Evolutionary conservation across 495 filamentous ascomycete species (phyloP).

Genomic region (Parathielavia appendiculata): DNA sequence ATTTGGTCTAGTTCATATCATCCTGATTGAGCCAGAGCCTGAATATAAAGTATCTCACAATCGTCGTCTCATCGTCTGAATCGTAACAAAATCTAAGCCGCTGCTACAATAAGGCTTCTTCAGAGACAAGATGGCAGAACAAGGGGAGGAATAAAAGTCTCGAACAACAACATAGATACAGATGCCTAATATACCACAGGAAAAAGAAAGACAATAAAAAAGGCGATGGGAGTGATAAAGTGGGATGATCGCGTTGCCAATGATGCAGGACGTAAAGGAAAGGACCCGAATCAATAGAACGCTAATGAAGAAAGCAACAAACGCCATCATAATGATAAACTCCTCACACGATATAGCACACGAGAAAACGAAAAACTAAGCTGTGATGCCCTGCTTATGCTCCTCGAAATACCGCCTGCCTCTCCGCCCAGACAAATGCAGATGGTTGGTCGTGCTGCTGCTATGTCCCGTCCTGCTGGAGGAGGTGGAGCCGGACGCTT

Average conservation of each 20-base stretch:
- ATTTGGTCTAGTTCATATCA: background rate
- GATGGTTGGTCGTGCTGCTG: slow-evolving; percentile 12
- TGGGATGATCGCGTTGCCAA: too few relatives aligned
- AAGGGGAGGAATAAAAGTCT: background rate
- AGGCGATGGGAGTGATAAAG: background rate
- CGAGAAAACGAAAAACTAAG: slow-evolving; percentile 1
- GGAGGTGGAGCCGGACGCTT: background rate
- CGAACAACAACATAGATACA: too few relatives aligned
- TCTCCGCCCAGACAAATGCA: slow-evolving; percentile 22
- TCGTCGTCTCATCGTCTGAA: background rate
- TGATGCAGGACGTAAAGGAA: background rate
- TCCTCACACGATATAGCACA: background rate
- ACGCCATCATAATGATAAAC: background rate
- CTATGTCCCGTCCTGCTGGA: background rate
- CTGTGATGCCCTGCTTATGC: slow-evolving; percentile 22
- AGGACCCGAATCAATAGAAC: background rate
- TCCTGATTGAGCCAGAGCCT: background rate
- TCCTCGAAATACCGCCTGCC: slow-evolving; percentile 13
- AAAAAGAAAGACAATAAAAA: background rate
- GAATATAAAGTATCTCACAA: background rate
- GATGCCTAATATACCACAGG: background rate
- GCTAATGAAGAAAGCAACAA: background rate
- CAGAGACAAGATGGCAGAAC: too few relatives aligned
- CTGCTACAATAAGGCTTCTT: too few relatives aligned
- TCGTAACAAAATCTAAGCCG: too few relatives aligned